Base-by-base conservation (phyloP, 108 stramenopile species). In the Skeletonema potamos region DNA sequence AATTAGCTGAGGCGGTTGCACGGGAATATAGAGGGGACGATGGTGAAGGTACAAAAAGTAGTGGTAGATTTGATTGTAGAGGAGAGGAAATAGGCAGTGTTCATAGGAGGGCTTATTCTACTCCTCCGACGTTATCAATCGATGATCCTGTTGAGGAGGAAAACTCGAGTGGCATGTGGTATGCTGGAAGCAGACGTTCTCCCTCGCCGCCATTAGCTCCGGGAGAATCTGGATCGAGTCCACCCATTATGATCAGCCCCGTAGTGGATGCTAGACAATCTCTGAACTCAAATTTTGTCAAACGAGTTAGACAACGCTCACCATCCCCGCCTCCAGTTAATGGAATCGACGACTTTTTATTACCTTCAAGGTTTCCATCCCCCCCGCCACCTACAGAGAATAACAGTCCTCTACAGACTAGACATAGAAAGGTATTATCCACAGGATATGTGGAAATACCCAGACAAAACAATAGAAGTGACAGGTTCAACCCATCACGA, bases 81-180 rank as follows among this genome's bases (percentile, higher is more conserved):
- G 24, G 26, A 36, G 51, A 41, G 39, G 39, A n/a, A 41, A 2
- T 41, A 41, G 39, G 20, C 39, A 41, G 22, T 51, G 20, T 70
- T 20, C 77, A 66, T 62, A 60, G 54, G 48, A 29, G 71, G 24
- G 36, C 26, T 27, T 51, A 51, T 37, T 72, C 78, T 13, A 29
- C 48, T 13, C 66, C 59, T 56, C 37, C 62, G 43, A 11, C 27
- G 62, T 68, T 77, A 51, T 54, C 70, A 3, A 79, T 72, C 2
- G 78, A 79, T 58, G 78, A 79, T 57, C 78, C 66, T 43, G 28
- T 79, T 6, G 78, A 79, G 44, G 78, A 72, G 4, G 78, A 72
- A 13, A 57, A 54, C 30, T 58, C 58, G 27, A 55, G 36, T 33
- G 68, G 51, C 30, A 66, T 71, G 10, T 72, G 78, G 71, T 72